Evolutionary conservation across 108 stramenopile species (phyloP).

Genomic region (Fragilaria radians): DNA sequence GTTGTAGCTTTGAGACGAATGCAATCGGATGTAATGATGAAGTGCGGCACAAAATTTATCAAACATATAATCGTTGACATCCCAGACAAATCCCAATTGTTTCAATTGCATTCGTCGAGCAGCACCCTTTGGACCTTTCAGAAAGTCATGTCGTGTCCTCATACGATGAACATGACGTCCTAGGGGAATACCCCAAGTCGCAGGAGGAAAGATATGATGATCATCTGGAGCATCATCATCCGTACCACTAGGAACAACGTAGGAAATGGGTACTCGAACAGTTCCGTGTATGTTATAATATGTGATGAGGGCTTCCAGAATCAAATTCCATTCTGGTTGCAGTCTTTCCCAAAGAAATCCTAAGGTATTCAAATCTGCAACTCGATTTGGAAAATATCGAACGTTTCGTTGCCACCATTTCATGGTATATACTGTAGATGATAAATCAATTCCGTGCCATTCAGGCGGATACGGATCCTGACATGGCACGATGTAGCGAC

Average conservation of each 20-base stretch:
- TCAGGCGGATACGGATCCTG: slow-evolving; percentile 58
- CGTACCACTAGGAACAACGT: slow-evolving; percentile 55
- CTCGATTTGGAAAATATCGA: slow-evolving; percentile 44
- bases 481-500: slow-evolving; percentile 53
- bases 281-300: slow-evolving; percentile 43
- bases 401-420: slow-evolving; percentile 77
- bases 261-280: slow-evolving; percentile 57
- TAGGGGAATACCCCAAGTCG: slow-evolving; percentile 61
- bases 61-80: slow-evolving; percentile 53
- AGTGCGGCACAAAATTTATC: slow-evolving; percentile 46
- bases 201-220: slow-evolving; percentile 69
- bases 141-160: slow-evolving; percentile 55
- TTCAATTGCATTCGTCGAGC: slow-evolving; percentile 53
- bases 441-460: slow-evolving; percentile 62
- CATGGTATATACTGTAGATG: slow-evolving; percentile 64
- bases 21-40: slow-evolving; percentile 39
- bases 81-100: slow-evolving; percentile 73
- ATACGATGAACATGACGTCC: slow-evolving; percentile 62
- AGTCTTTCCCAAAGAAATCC: slow-evolving; percentile 81
- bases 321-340: slow-evolving; percentile 78
- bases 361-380: slow-evolving; percentile 55
- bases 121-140: slow-evolving; percentile 28
- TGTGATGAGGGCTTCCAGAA: slow-evolving; percentile 61
- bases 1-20: too few species aligned
- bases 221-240: too few species aligned